Evolutionary conservation across 176 grass and related monocot species (phyloP).

Genomic region (Coix lacrymajobi): DNA sequence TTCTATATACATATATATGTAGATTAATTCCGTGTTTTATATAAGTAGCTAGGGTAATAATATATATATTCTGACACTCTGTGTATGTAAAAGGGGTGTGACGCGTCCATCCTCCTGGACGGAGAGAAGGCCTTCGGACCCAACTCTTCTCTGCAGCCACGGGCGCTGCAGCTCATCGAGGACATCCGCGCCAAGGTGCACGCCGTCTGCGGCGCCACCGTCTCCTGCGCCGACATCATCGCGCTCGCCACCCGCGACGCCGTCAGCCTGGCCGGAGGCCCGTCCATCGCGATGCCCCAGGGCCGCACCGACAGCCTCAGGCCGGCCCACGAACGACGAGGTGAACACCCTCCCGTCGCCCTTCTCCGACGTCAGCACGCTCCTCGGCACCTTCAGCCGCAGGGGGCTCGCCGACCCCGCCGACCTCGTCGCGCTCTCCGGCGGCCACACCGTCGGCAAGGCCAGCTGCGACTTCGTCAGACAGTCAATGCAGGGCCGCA

Average conservation of each 20-base stretch:
- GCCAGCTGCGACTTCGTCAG: constrained; percentile 23
- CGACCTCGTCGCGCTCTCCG: constrained; percentile 44
- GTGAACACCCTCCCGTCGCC: constrained; percentile 2
- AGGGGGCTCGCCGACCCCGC: background rate
- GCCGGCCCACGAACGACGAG: background rate
- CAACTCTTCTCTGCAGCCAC: constrained; percentile 29
- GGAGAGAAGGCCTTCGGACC: background rate
- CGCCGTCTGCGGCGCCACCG: constrained; percentile 4
- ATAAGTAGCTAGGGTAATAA: too few relatives aligned
- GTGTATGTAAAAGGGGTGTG: constrained; percentile 29
- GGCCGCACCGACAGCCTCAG: constrained; percentile 14
- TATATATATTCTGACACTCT: too few relatives aligned
- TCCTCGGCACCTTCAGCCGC: background rate
- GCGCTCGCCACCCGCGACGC: constrained; percentile 68
- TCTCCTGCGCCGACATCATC: constrained; percentile 81
- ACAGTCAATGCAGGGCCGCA: too few relatives aligned
- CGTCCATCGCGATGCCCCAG: background rate
- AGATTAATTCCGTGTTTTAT: too few relatives aligned
- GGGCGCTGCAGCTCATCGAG: constrained; percentile 30
- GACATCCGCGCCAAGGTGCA: constrained; percentile 25
- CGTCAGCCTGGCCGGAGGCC: constrained; percentile 18
- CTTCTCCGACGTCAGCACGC: background rate
- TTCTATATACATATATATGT: background rate
- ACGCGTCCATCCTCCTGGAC: constrained; percentile 39
- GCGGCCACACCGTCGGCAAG: constrained; percentile 43